Percentiles rank a stretch among this genome's conserved stretches.
These are phyloP conservation scores for Tulasnella sp. DNA, from an alignment of 768 basidiomycete genomes.

Conservation along the genomic window DNA sequence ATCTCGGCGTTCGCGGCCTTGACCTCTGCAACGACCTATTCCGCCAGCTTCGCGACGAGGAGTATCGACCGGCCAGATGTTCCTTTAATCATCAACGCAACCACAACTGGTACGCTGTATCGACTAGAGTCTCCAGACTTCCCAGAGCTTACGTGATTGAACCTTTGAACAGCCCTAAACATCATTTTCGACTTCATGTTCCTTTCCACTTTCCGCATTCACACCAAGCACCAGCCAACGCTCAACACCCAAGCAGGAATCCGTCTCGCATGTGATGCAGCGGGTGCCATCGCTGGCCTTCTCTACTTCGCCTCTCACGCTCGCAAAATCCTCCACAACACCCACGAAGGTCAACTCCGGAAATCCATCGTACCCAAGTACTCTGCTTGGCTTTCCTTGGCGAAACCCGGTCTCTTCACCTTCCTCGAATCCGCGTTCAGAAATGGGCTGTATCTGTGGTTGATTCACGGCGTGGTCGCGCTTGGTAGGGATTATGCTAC, in stretches of 20 bases:
- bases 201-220: constrained; percentile 32
- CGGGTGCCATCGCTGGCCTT: constrained; percentile 29
- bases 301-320: constrained; percentile 29
- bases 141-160: neutral
- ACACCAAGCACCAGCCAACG: constrained; percentile 23
- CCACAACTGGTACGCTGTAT: constrained; percentile 4
- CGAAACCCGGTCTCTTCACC: constrained; percentile 24
- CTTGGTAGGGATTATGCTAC: constrained; percentile 30
- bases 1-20: constrained; percentile 30
- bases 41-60: constrained; percentile 30
- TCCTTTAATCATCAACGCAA: constrained; percentile 30
- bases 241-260: constrained; percentile 32
- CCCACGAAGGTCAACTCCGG: neutral
- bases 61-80: constrained; percentile 33
- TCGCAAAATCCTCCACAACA: neutral
- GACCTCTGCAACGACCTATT: constrained; percentile 28
- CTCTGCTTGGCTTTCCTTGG: constrained; percentile 16
- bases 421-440: constrained; percentile 32
- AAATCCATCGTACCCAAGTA: neutral
- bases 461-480: constrained; percentile 29
- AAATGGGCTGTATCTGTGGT: constrained; percentile 32
- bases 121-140: neutral
- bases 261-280: constrained; percentile 31
- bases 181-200: constrained; percentile 33
- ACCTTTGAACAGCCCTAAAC: constrained; percentile 26